Evolutionary conservation across 2,329 filamentous ascomycete genomes (phyloP).

Genomic region (Ophiostoma pallidulum): DNA sequence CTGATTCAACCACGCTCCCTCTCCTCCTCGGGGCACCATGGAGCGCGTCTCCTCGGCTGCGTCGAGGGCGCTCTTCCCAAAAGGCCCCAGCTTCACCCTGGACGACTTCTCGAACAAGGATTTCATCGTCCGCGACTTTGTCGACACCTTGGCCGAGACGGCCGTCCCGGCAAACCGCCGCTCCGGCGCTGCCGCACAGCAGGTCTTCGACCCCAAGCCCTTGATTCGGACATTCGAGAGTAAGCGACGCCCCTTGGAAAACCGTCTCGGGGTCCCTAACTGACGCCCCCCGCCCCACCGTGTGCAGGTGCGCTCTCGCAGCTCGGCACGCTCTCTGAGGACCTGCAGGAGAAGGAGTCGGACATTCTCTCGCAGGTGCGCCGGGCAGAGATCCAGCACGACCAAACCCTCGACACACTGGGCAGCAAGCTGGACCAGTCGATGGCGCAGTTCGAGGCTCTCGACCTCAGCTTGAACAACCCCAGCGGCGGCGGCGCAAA

Average conservation of each 20-base stretch:
- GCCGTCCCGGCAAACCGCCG: conserved; percentile 71
- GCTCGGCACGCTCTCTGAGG: conserved; percentile 63
- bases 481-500: conserved; percentile 30
- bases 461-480: conserved; percentile 74
- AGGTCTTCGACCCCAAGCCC: conserved; percentile 86
- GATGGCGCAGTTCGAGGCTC: conserved; percentile 80
- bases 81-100: conserved; percentile 73
- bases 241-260: no score
- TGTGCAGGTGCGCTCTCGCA: conserved; percentile 52
- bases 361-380: conserved; percentile 84
- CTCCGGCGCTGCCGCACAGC: conserved; percentile 54
- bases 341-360: conserved; percentile 82
- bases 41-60: conserved; percentile 33
- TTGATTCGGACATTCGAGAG: conserved; percentile 91
- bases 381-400: conserved; percentile 83
- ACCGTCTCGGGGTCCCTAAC: no score
- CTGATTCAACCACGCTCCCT: not conserved
- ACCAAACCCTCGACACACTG: conserved; percentile 78
- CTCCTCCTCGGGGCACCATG: conserved; percentile 20
- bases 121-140: conserved; percentile 97
- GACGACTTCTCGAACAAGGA: conserved; percentile 84
- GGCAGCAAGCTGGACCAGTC: conserved; percentile 86
- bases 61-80: conserved; percentile 62
- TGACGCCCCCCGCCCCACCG: no score
- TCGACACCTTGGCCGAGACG: conserved; percentile 82